Base-by-base conservation (phyloP, 1,284 basidiomycete species). In the Moesziomyces aphidis region DNA sequence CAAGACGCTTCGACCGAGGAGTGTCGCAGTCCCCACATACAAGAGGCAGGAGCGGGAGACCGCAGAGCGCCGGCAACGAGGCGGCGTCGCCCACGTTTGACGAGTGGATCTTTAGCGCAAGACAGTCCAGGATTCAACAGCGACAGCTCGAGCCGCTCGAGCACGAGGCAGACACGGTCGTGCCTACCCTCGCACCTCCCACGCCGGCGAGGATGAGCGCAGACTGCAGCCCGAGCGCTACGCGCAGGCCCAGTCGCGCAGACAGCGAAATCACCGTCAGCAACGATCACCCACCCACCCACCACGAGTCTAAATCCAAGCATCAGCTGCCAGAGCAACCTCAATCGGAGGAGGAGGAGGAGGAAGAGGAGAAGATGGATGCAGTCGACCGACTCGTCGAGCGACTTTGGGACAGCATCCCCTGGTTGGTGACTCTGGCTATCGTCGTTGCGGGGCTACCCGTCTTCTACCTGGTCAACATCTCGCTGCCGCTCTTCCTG, bases 401-500 rank as follows among this genome's bases (percentile, higher is more conserved):
- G 24, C 49, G 52, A 21, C n/a, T 81, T 22, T 66, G 59, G 54
- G 59, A 59, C 24, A 31, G 58, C 4, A 72, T 80, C 59, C 74
- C 78, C 0, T 77, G 75, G 44, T 7, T 63, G 15, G 26, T 80
- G 22, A 74, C 71, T 46, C 23, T 59, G 7, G 5, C 71, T 21
- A 15, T 77, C 17, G 59, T 81, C 39, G 43, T 81, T 62, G 66
- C 66, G 9, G 80, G 80, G 9, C 19, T 81, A 0, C 78, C 78
- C 0, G 28, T 80, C 17, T 81, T 71, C 45, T 80, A 74, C 62
- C n/a, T 62, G 5, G 11, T 56, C 55, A 55, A 79, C 56, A 61
- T 80, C 42, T 75, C 80, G 8, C 70, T 81, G 5, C 74, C 77
- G 4, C 77, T 81, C 21, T 80, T 79, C 55, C 60, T 81, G 36